Evolutionary conservation across 352 stramenopile species (phyloP), one percentile per base, ranked within the genome.

Genomic region (Phytophthora crassamura): DNA sequence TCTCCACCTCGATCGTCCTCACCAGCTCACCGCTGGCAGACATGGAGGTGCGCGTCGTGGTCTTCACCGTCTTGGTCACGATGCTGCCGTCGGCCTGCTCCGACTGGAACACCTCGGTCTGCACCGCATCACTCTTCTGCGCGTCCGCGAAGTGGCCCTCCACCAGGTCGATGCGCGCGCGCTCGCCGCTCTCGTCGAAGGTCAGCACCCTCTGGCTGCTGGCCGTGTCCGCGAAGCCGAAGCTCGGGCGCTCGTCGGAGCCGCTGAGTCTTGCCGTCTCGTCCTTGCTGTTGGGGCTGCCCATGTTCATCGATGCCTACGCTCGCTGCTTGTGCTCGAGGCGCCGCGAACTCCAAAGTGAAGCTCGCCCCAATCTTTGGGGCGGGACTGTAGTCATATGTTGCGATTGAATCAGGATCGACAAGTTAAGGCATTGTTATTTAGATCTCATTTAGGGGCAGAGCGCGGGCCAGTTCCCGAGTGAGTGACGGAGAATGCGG

Each of bases 211-310:
- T 66, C 38, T 71, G 63, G 55, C 49, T 71, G 56, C 48, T 62
- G 16, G 22, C 40, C 32, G 48, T 42, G 14, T 59, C 30, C 20
- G 54, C 25, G 35, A 47, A 59, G 52, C 42, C 51, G 30, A 68
- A 52, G 28, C 47, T 64, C 42, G 25, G 36, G 20, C 52, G 32
- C 36, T 59, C 39, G 35, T 42, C 20, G 36, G 49, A 28, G 25
- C 22, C 45, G 52, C 53, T 62, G 40, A 64, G 38, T 8, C 46
- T 38, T 18, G 61, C 33, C 39, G 51, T 54, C 39, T 60, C 55
- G 42, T 63, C 50, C 36, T 54, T 71, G 49, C 49, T 66, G 45
- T 53, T 71, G 41, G 63, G 54, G 45, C 36, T 71, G 12, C 49
- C 39, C 53, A 59, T 64, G 38, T 42, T 33, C 55, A 50, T 70